Conservation (phyloP, 345 rosid species). For the Citrus maxima region DNA sequence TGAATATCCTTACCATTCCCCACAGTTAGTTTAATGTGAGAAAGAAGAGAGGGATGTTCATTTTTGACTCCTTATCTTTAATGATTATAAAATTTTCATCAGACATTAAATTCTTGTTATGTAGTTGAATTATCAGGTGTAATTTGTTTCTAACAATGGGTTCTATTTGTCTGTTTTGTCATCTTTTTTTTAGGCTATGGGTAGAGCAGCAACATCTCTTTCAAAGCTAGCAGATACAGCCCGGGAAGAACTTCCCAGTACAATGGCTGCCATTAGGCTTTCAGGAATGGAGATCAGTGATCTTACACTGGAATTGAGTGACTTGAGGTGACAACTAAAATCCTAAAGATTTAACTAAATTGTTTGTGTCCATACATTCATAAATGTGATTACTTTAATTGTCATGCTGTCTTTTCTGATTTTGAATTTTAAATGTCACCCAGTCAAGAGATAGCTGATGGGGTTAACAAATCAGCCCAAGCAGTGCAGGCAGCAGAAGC, state of each 20-base stretch:
- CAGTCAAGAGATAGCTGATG: slow-evolving; percentile 92
- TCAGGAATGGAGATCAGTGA: slow-evolving; percentile 98
- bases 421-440: slow-evolving; percentile 11
- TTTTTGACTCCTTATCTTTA: background rate
- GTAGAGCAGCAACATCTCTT: slow-evolving; percentile 85
- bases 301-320: slow-evolving; percentile 87
- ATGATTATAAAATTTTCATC: background rate
- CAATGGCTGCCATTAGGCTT: slow-evolving; percentile 90
- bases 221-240: slow-evolving; percentile 92
- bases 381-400: background rate
- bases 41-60: too few species aligned
- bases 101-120: background rate
- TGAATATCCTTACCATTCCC: too few species aligned
- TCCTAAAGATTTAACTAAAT: background rate
- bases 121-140: background rate
- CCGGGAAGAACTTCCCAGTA: slow-evolving; percentile 87
- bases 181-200: slow-evolving; percentile 55
- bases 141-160: background rate
- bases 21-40: too few species aligned
- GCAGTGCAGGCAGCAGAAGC: slow-evolving; percentile 90
- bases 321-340: slow-evolving; percentile 58
- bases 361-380: background rate
- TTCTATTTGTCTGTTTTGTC: background rate
- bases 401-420: background rate
- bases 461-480: slow-evolving; percentile 86